A percentile compares a stretch with the other conserved stretches of the same genome.
Conservation (phyloP, 75 land plant genomes). For the Sequoia sempervirens region DNA sequence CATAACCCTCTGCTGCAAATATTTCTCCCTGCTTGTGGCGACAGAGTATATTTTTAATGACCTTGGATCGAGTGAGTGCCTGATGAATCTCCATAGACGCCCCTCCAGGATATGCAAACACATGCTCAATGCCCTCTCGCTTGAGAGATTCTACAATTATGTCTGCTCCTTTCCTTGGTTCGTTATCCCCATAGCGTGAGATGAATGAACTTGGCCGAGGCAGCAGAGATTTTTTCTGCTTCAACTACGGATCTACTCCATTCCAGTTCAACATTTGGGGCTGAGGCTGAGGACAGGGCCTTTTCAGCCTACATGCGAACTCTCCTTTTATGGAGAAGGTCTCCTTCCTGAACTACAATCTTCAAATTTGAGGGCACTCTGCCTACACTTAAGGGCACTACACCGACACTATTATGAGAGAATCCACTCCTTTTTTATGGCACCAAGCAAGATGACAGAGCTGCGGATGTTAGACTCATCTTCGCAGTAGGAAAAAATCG, state of each 20-base stretch:
- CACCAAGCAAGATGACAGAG: neutral
- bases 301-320: neutral
- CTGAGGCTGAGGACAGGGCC: too few species aligned
- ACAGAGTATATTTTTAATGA: slow-evolving; percentile 70
- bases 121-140: slow-evolving; percentile 33
- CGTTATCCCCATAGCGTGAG: slow-evolving; percentile 31
- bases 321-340: neutral
- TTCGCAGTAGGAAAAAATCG: neutral
- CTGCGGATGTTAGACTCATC: neutral
- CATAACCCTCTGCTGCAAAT: slow-evolving; percentile 94
- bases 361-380: too few species aligned
- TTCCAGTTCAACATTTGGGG: neutral
- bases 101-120: slow-evolving; percentile 50
- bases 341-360: neutral
- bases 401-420: neutral
- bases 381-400: neutral
- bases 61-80: slow-evolving; percentile 71
- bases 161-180: slow-evolving; percentile 44
- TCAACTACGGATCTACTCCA: too few species aligned
- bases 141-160: slow-evolving; percentile 51
- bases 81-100: slow-evolving; percentile 73
- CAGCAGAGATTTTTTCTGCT: neutral
- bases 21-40: slow-evolving; percentile 93
- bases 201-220: slow-evolving; percentile 14
- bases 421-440: neutral